phyloP scores from a whole-genome alignment of 768 basidiomycete genomes.

The Serendipita sp. region DNA sequence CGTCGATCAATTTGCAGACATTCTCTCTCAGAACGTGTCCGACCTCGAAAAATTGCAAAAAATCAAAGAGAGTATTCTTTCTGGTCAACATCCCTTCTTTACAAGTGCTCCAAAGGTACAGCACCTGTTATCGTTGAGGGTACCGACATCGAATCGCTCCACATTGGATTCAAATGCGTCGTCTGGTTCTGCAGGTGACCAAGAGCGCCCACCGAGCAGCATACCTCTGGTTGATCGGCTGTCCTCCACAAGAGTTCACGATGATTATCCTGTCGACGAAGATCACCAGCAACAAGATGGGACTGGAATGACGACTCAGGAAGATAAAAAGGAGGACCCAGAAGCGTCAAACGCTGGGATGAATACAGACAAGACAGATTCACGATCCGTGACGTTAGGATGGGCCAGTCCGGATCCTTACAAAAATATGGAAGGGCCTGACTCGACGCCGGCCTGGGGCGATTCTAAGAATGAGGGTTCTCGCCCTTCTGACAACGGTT shows the following conservation, averaged over 20 bases:
- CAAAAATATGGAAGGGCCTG: too few relatives aligned
- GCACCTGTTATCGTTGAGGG: not conserved
- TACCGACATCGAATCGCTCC: not conserved
- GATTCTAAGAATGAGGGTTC: too few relatives aligned
- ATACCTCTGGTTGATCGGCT: not conserved
- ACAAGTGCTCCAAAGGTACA: slow-evolving; percentile 1
- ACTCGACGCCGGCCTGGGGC: too few relatives aligned
- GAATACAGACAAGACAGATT: too few relatives aligned
- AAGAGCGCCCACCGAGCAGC: not conserved
- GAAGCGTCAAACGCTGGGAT: too few relatives aligned
- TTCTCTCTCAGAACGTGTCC: slow-evolving; percentile 6
- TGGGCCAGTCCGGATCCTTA: too few relatives aligned
- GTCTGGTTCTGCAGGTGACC: not conserved
- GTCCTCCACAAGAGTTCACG: not conserved
- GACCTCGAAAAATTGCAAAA: slow-evolving; percentile 63
- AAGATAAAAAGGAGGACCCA: too few relatives aligned
- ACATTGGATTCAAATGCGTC: not conserved
- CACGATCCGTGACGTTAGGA: too few relatives aligned
- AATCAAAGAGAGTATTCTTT: slow-evolving; percentile 55
- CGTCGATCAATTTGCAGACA: not conserved
- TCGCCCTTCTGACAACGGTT: too few relatives aligned
- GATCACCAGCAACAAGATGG: not conserved
- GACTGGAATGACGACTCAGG: too few relatives aligned
- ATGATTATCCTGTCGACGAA: not conserved
- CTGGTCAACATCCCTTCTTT: slow-evolving; percentile 55